Evolutionary conservation across 768 basidiomycete genomes (phyloP).

Genomic region (Mycena albidolilacea): DNA sequence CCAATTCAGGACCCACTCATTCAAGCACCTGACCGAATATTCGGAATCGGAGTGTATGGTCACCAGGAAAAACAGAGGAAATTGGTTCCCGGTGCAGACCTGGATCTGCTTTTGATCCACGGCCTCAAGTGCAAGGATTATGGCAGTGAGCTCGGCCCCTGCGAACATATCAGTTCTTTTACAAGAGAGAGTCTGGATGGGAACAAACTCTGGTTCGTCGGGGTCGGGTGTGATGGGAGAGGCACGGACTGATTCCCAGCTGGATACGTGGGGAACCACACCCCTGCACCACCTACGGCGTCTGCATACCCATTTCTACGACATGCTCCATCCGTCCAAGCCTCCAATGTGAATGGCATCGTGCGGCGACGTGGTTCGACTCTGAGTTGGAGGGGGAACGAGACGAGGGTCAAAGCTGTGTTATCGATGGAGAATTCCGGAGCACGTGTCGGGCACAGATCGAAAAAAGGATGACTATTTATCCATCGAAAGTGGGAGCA

Average conservation of each 20-base stretch:
- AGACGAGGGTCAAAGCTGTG: too few relatives aligned
- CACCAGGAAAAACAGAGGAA: slow-evolving; percentile 23
- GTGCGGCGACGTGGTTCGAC: not conserved
- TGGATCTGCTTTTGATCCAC: slow-evolving; percentile 6
- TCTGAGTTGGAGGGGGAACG: too few relatives aligned
- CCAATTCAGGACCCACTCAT: slow-evolving; percentile 26
- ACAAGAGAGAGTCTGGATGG: too few relatives aligned
- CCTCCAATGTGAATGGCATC: slow-evolving; percentile 26
- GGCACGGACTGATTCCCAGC: not conserved
- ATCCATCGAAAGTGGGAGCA: too few relatives aligned
- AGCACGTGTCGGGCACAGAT: too few relatives aligned
- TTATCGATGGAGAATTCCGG: too few relatives aligned
- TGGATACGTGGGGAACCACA: slow-evolving; percentile 15
- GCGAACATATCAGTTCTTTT: too few relatives aligned
- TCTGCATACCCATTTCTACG: slow-evolving; percentile 26
- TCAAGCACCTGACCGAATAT: slow-evolving; percentile 28
- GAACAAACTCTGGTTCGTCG: slow-evolving; percentile 31
- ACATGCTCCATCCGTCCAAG: slow-evolving; percentile 31
- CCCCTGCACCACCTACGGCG: slow-evolving; percentile 17
- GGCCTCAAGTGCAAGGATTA: slow-evolving; percentile 32
- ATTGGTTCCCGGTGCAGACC: not conserved
- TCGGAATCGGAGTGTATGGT: slow-evolving; percentile 29
- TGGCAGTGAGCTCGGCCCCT: slow-evolving; percentile 27
- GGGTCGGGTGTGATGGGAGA: slow-evolving; percentile 16
- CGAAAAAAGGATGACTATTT: too few relatives aligned